Conservation (phyloP, 2,329 filamentous ascomycete species). For the Neofusicoccum parvum region DNA sequence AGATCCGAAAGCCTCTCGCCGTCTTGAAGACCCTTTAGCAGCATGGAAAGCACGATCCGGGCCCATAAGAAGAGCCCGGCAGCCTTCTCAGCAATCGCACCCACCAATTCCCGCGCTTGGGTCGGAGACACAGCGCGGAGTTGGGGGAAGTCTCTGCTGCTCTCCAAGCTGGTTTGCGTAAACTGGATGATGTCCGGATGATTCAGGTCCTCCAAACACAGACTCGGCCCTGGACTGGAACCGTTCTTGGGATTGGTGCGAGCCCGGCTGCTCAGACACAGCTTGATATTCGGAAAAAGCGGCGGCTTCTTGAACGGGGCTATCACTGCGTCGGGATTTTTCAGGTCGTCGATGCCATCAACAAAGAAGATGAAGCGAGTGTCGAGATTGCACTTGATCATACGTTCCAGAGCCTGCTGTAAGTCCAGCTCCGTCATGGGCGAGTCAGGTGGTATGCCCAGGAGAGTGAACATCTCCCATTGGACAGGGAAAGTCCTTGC, state of each 20-base stretch:
- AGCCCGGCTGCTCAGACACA: slow-evolving; percentile 25
- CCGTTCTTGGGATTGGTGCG: slow-evolving; percentile 23
- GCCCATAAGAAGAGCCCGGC: slow-evolving; percentile 20
- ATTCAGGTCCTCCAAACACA: slow-evolving; percentile 24
- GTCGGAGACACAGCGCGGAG: not conserved
- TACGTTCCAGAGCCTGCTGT: not conserved
- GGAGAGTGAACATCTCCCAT: not conserved
- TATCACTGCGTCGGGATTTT: not conserved
- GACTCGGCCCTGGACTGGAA: slow-evolving; percentile 4
- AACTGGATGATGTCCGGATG: slow-evolving; percentile 23
- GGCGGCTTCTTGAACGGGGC: not conserved
- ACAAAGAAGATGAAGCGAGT: not conserved
- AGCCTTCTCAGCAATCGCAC: slow-evolving; percentile 4
- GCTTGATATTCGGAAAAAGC: slow-evolving; percentile 1
- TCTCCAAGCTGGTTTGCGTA: slow-evolving; percentile 10
- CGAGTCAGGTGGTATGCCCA: not conserved
- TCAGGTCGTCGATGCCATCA: slow-evolving; percentile 12
- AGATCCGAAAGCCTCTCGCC: slow-evolving; percentile 26
- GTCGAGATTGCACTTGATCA: not conserved
- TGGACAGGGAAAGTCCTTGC: not conserved
- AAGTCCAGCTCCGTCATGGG: not conserved
- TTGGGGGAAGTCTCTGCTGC: not conserved
- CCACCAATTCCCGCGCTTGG: slow-evolving; percentile 2
- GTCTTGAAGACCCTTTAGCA: slow-evolving; percentile 20
- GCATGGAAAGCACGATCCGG: not conserved